These are phyloP conservation scores for Gossypium lobatum DNA, from an alignment of 441 rosid genomes.

Conservation along the genomic window DNA sequence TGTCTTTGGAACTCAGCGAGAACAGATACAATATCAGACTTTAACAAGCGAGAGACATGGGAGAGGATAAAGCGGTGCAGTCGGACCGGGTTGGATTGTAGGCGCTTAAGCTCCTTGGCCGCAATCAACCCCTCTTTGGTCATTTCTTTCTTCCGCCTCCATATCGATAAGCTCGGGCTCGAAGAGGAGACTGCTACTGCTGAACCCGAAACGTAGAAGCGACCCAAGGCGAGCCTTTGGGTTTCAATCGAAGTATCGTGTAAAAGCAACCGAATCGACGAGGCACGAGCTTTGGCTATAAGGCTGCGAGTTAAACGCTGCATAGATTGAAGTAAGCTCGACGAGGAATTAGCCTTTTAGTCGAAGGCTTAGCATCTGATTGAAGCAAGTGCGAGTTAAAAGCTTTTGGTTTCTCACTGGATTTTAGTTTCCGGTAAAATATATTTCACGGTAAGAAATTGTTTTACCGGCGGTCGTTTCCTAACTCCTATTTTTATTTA, in stretches of 20 bases:
- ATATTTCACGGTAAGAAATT: no score
- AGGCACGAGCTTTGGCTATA: not conserved
- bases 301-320: not conserved
- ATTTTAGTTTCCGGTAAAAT: no score
- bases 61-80: conserved; percentile 56
- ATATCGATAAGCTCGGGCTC: conserved; percentile 83
- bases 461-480: no score
- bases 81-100: conserved; percentile 49
- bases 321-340: not conserved
- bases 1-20: conserved; percentile 89
- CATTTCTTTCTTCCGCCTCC: conserved; percentile 89
- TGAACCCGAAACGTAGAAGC: conserved; percentile 23
- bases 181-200: conserved; percentile 35
- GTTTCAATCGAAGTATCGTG: not conserved
- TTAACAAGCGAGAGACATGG: conserved; percentile 74
- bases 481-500: no score
- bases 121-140: conserved; percentile 76
- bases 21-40: conserved; percentile 80
- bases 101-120: conserved; percentile 79
- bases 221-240: conserved; percentile 4
- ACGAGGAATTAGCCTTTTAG: not conserved
- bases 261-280: not conserved
- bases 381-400: not conserved
- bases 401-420: no score
- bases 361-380: not conserved